Conservation (phyloP, 208 protist species). For the Phytomonas sp. region DNA sequence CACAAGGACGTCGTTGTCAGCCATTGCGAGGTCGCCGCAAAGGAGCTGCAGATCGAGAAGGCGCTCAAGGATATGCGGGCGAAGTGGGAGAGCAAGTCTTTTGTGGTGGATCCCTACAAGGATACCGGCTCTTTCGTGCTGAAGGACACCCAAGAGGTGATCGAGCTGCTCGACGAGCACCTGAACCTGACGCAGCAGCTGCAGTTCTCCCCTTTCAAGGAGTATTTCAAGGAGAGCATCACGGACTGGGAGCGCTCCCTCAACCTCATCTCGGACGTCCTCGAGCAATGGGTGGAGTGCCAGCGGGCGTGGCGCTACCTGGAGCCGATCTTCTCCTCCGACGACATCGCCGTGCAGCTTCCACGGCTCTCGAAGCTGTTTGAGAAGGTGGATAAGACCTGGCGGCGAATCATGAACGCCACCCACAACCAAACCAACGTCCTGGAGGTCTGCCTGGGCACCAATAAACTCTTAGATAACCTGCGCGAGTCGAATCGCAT, state of each 20-base stretch:
- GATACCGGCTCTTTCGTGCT: slow-evolving; percentile 92
- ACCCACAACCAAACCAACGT: slow-evolving; percentile 85
- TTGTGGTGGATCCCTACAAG: slow-evolving; percentile 91
- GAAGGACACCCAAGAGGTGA: slow-evolving; percentile 86
- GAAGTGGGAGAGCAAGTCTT: slow-evolving; percentile 91
- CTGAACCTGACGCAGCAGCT: slow-evolving; percentile 95
- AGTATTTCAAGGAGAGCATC: slow-evolving; percentile 92
- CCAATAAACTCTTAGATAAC: slow-evolving; percentile 91
- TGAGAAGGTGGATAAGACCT: slow-evolving; percentile 93
- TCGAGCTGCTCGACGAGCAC: slow-evolving; percentile 94
- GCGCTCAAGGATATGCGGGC: slow-evolving; percentile 93
- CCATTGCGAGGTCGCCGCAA: slow-evolving; percentile 93
- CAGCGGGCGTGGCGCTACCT: slow-evolving; percentile 96
- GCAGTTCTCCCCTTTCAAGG: slow-evolving; percentile 94
- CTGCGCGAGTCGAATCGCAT: slow-evolving; percentile 91
- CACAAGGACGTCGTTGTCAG: slow-evolving; percentile 87
- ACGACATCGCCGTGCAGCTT: slow-evolving; percentile 95
- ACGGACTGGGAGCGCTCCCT: slow-evolving; percentile 93
- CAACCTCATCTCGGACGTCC: slow-evolving; percentile 88
- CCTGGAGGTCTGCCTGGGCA: slow-evolving; percentile 90
- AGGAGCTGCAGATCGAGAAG: slow-evolving; percentile 96
- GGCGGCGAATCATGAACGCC: slow-evolving; percentile 89
- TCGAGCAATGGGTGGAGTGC: slow-evolving; percentile 96
- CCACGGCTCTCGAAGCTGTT: slow-evolving; percentile 92
- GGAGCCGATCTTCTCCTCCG: slow-evolving; percentile 95